Percentiles rank a stretch among this genome's conserved stretches.
phyloP scores from a whole-genome alignment of 2,329 filamentous ascomycete genomes.

The Aureobasidium sp. region DNA sequence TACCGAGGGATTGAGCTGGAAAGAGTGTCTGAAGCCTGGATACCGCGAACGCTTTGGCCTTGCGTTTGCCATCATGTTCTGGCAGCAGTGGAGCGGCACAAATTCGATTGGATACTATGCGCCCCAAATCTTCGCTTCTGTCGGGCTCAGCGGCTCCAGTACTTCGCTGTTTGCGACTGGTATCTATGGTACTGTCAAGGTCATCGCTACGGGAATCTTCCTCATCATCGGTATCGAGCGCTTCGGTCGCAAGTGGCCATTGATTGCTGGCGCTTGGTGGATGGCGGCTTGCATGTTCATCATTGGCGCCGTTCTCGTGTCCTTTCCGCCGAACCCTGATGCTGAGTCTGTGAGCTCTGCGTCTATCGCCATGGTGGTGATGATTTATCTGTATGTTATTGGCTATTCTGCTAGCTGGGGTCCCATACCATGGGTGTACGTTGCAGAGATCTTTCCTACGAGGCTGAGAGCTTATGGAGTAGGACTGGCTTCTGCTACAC shows the following conservation, averaged over 20 bases:
- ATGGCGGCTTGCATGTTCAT: conserved; percentile 33
- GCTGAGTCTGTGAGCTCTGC: conserved; percentile 24
- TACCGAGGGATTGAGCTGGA: conserved; percentile 37
- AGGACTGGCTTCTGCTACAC: conserved; percentile 30
- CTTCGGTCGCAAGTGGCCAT: conserved; percentile 31
- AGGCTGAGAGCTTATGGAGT: conserved; percentile 34
- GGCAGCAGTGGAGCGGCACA: conserved; percentile 23
- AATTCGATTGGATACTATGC: conserved; percentile 42
- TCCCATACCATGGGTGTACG: conserved; percentile 43
- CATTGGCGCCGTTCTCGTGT: conserved; percentile 29
- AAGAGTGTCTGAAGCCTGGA: conserved; percentile 33
- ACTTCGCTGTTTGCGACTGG: conserved; percentile 33
- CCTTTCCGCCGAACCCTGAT: conserved; percentile 42
- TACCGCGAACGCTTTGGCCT: conserved; percentile 55
- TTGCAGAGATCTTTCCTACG: conserved; percentile 32
- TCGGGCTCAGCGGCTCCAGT: conserved; percentile 30
- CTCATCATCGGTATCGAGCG: conserved; percentile 33
- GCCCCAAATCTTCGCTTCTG: conserved; percentile 32
- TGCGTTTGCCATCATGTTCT: conserved; percentile 56
- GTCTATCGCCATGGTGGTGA: conserved; percentile 44
- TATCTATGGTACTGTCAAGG: conserved; percentile 35
- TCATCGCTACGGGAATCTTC: conserved; percentile 32
- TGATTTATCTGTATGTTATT: conserved; percentile 52
- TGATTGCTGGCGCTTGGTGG: conserved; percentile 30
- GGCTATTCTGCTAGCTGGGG: conserved; percentile 48